Evolutionary conservation across 1,284 basidiomycete genomes (phyloP).

Genomic region (Coniophora puteana): DNA sequence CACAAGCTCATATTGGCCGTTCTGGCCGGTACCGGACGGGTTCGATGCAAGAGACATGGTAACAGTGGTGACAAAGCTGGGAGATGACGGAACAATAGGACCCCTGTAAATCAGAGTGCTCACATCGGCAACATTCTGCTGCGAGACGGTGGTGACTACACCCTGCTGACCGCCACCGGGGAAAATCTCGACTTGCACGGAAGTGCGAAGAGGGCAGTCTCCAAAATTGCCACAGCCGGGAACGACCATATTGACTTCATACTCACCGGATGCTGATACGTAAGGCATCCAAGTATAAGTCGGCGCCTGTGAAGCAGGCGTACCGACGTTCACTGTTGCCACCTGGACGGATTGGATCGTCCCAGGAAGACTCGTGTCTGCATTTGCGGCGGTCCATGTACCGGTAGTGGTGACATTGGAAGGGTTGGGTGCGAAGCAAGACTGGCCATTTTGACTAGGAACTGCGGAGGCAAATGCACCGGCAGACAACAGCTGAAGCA

Average conservation of each 20-base stretch:
- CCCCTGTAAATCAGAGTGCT: conserved; percentile 75
- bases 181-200: conserved; percentile 81
- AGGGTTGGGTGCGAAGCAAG: conserved; percentile 72
- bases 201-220: conserved; percentile 80
- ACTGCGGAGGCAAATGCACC: conserved; percentile 84
- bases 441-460: conserved; percentile 53
- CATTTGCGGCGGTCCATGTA: conserved; percentile 62
- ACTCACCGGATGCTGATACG: conserved; percentile 83
- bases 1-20: conserved; percentile 73
- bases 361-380: conserved; percentile 71
- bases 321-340: conserved; percentile 64
- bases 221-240: conserved; percentile 84
- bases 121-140: conserved; percentile 69
- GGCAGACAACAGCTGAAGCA: conserved; percentile 87
- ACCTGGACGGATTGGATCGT: conserved; percentile 77
- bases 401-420: conserved; percentile 66
- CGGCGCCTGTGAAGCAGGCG: conserved; percentile 56
- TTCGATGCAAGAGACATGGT: conserved; percentile 62
- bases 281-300: conserved; percentile 89
- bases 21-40: conserved; percentile 57
- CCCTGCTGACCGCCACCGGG: conserved; percentile 67
- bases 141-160: conserved; percentile 65
- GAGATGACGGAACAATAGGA: conserved; percentile 70
- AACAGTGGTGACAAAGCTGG: conserved; percentile 73
- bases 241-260: conserved; percentile 80